Evolutionary conservation across 2,329 filamentous ascomycete species (phyloP).

Genomic region (Cordyceps farinosa): DNA sequence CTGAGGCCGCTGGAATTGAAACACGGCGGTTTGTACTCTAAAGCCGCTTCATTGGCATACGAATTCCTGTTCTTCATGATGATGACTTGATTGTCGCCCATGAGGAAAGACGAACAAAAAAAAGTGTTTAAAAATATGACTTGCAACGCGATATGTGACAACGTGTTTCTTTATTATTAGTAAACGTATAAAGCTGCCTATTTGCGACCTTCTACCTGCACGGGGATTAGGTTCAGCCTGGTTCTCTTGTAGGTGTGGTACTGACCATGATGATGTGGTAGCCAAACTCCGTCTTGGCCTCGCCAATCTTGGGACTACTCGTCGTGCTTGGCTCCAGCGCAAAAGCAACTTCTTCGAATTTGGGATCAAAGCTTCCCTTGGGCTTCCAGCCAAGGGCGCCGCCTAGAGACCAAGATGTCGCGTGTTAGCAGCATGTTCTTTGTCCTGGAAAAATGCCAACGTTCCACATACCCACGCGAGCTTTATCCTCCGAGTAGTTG

Average conservation of each 20-base stretch:
- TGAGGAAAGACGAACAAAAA: constrained; percentile 38
- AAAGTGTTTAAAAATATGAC: constrained; percentile 27
- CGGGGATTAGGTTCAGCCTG: not conserved
- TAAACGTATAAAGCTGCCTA: constrained; percentile 23
- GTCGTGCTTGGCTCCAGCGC: constrained; percentile 64
- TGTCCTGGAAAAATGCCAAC: constrained; percentile 15
- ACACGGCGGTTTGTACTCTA: constrained; percentile 43
- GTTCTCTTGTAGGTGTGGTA: not conserved
- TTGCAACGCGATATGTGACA: constrained; percentile 15
- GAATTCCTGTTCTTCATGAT: constrained; percentile 31
- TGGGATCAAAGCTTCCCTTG: constrained; percentile 61
- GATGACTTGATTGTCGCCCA: constrained; percentile 33
- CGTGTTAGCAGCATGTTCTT: not conserved
- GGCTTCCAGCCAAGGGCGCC: constrained; percentile 71
- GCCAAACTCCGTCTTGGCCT: constrained; percentile 71
- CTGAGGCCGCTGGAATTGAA: constrained; percentile 28
- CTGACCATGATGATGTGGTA: constrained; percentile 78
- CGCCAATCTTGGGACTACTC: constrained; percentile 59
- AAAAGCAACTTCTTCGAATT: constrained; percentile 72
- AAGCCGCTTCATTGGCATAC: constrained; percentile 43
- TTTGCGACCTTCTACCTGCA: constrained; percentile 37
- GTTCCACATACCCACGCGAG: constrained; percentile 51
- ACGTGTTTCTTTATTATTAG: not conserved
- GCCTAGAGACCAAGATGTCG: constrained; percentile 41
- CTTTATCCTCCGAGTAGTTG: constrained; percentile 74